Evolutionary conservation across 1,139 yeast genomes (phyloP).

Genomic region (Geotrichum restrictum): DNA sequence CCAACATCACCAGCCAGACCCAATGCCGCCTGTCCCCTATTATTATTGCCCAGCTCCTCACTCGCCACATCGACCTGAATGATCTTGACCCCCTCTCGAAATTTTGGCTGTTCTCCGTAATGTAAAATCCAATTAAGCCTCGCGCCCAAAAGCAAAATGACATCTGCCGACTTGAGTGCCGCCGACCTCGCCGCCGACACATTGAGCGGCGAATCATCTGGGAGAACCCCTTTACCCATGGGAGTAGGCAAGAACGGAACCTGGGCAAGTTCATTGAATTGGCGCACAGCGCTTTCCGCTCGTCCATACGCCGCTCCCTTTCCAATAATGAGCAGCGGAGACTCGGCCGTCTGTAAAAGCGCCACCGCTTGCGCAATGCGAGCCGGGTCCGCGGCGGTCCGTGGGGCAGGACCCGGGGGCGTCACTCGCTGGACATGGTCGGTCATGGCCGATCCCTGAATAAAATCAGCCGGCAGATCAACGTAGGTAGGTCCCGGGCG

Average conservation of each 20-base stretch:
- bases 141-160: conserved; percentile 56
- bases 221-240: conserved; percentile 68
- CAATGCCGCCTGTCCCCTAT: conserved; percentile 37
- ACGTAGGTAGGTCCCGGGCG: conserved; percentile 57
- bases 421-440: conserved; percentile 18
- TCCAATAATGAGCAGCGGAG: conserved; percentile 58
- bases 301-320: conserved; percentile 55
- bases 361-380: conserved; percentile 41
- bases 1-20: conserved; percentile 53
- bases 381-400: conserved; percentile 42
- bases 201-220: conserved; percentile 47
- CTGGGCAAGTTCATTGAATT: conserved; percentile 42
- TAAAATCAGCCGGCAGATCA: conserved; percentile 60
- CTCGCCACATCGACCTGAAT: conserved; percentile 54
- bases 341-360: conserved; percentile 37
- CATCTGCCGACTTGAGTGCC: conserved; percentile 53
- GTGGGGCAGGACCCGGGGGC: conserved; percentile 40
- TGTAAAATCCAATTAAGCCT: conserved; percentile 67
- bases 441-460: conserved; percentile 37
- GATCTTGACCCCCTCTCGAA: conserved; percentile 44
- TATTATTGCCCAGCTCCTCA: conserved; percentile 51
- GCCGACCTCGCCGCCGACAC: conserved; percentile 58
- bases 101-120: conserved; percentile 55
- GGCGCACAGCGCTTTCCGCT: conserved; percentile 42
- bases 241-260: conserved; percentile 64